phyloP scores from a whole-genome alignment of 1,139 yeast species.

The Pichia cactophila region DNA sequence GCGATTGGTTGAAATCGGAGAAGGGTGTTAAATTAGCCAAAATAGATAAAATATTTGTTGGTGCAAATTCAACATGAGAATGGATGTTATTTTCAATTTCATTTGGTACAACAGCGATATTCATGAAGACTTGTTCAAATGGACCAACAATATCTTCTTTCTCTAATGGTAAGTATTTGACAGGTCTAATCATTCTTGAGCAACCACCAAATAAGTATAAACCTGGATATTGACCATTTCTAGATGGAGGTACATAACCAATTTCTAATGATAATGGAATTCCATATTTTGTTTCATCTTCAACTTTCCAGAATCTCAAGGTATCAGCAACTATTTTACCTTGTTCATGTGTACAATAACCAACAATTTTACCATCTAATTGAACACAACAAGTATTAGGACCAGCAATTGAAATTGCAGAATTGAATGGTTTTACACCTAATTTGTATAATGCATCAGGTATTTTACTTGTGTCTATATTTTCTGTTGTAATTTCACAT shows the following conservation, averaged over 20 bases:
- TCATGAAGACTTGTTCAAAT: conserved; percentile 95
- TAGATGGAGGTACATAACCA: conserved; percentile 92
- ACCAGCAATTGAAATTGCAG: conserved; percentile 65
- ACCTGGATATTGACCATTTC: conserved; percentile 97
- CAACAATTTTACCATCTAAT: conserved; percentile 84
- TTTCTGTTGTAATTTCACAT: conserved; percentile 76
- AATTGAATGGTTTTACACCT: conserved; percentile 76
- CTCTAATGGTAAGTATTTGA: conserved; percentile 76
- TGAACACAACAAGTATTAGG: conserved; percentile 85
- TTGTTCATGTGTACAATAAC: conserved; percentile 90
- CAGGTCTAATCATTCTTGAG: conserved; percentile 95
- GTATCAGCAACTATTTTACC: conserved; percentile 86
- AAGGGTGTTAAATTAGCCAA: conserved; percentile 95
- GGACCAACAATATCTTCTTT: conserved; percentile 90
- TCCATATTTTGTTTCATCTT: conserved; percentile 50
- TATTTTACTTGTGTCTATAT: conserved; percentile 65
- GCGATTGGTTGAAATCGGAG: conserved; percentile 97
- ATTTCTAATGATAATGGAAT: conserved; percentile 83
- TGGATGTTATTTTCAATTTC: conserved; percentile 80
- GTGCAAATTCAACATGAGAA: conserved; percentile 89
- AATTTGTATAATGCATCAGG: conserved; percentile 60
- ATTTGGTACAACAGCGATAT: conserved; percentile 89
- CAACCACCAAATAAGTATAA: conserved; percentile 83
- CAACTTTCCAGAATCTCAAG: conserved; percentile 87
- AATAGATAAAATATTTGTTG: conserved; percentile 89